Evolutionary conservation across 257 asterid species (phyloP).

Genomic region (Echites panduratus): DNA sequence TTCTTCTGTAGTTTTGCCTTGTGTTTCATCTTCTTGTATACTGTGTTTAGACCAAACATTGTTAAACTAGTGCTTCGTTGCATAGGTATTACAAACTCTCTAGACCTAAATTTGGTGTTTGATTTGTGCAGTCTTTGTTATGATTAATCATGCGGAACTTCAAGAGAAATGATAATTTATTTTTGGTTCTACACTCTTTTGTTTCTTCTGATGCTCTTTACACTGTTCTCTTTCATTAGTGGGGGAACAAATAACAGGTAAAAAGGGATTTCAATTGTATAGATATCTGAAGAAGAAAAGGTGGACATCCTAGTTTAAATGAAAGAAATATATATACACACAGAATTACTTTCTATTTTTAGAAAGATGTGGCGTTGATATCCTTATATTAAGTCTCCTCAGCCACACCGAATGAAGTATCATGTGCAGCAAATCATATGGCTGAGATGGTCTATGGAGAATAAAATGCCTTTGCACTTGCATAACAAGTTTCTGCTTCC

Average conservation of each 20-base stretch:
- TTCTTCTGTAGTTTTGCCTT: constrained; percentile 17
- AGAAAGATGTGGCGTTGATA: background rate
- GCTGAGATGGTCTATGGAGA: constrained; percentile 34
- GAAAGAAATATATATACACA: too few species aligned
- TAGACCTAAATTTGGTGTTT: background rate
- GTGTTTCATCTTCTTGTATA: constrained; percentile 2
- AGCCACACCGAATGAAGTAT: constrained; percentile 58
- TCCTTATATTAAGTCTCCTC: constrained; percentile 32
- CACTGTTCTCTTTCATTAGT: too few species aligned
- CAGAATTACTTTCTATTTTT: too few species aligned
- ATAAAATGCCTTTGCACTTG: constrained; percentile 46
- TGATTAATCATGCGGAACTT: background rate
- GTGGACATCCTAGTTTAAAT: too few species aligned
- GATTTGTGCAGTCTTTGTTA: constrained; percentile 6
- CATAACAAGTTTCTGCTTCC: constrained; percentile 19
- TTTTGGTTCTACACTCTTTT: background rate
- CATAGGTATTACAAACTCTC: background rate
- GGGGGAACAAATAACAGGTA: too few species aligned
- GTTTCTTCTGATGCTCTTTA: background rate
- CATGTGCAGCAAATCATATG: constrained; percentile 43
- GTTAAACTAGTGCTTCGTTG: background rate
- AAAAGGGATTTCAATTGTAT: too few species aligned
- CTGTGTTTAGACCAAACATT: constrained; percentile 1
- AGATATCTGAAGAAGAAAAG: too few species aligned
- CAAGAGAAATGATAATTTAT: background rate